These are phyloP conservation scores for Cyathus striatus DNA, from an alignment of 768 basidiomycete genomes.

Conservation along the genomic window DNA sequence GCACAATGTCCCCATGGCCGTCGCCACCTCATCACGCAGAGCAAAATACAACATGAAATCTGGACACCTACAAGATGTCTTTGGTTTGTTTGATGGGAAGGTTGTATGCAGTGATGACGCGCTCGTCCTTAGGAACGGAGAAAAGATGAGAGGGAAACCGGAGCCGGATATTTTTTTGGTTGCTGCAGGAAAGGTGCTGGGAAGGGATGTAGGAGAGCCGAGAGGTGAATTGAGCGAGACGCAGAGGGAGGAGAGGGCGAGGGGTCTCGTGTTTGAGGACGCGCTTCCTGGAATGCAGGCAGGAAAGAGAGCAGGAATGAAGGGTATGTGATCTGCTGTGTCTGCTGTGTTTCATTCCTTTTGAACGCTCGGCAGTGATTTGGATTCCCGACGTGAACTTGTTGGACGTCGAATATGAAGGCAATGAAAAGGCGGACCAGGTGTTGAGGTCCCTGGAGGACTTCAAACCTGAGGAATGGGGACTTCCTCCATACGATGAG, in stretches of 20 bases:
- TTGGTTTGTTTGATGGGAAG: constrained; percentile 56
- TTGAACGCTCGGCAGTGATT: constrained; percentile 43
- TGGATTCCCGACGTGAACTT: constrained; percentile 83
- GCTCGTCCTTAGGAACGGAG: no score
- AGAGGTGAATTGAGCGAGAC: constrained; percentile 24
- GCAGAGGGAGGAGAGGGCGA: constrained; percentile 43
- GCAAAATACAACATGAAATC: constrained; percentile 69
- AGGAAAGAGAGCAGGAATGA: constrained; percentile 82
- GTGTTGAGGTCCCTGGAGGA: constrained; percentile 58
- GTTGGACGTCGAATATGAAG: constrained; percentile 41
- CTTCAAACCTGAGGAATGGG: constrained; percentile 82
- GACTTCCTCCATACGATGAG: constrained; percentile 72
- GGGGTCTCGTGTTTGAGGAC: constrained; percentile 82
- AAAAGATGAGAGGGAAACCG: constrained; percentile 67
- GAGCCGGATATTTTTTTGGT: constrained; percentile 76
- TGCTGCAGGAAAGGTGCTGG: constrained; percentile 59
- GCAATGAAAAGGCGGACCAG: constrained; percentile 52
- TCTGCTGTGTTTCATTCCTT: not conserved
- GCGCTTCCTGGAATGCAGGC: constrained; percentile 73
- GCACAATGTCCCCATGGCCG: constrained; percentile 69
- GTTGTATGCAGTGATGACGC: constrained; percentile 72
- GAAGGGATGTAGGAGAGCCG: constrained; percentile 49
- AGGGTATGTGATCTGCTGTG: constrained; percentile 41
- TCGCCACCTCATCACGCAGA: constrained; percentile 73
- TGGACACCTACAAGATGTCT: constrained; percentile 50